These are phyloP conservation scores for Candida dubliniensis DNA, from an alignment of 1,139 yeast species.

Conservation along the genomic window DNA sequence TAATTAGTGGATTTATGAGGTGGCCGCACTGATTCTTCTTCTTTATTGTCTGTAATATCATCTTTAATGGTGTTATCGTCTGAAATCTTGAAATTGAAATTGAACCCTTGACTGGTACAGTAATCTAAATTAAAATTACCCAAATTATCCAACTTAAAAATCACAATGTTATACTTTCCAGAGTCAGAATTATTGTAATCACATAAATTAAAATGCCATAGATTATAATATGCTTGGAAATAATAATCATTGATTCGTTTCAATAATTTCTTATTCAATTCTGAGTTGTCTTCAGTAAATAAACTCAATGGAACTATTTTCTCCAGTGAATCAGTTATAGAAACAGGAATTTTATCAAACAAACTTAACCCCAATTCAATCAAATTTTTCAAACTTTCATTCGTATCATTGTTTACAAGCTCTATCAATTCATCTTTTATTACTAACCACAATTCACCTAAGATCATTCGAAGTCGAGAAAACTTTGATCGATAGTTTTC, in stretches of 20 bases:
- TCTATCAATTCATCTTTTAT: slow-evolving; percentile 53
- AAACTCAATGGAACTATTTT: slow-evolving; percentile 46
- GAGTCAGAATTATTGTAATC: slow-evolving; percentile 35
- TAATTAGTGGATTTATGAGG: slow-evolving; percentile 7
- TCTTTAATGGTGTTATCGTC: slow-evolving; percentile 2
- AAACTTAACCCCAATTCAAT: slow-evolving; percentile 56
- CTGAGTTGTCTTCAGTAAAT: slow-evolving; percentile 18
- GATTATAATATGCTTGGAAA: slow-evolving; percentile 63
- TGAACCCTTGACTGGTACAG: slow-evolving; percentile 36
- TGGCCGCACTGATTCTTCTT: slow-evolving; percentile 8
- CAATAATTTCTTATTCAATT: slow-evolving; percentile 23
- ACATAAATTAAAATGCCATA: slow-evolving; percentile 78
- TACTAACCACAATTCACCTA: slow-evolving; percentile 65
- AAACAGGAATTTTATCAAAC: slow-evolving; percentile 63
- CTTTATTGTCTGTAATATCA: slow-evolving; percentile 7
- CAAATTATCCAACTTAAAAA: slow-evolving; percentile 23
- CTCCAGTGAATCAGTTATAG: slow-evolving; percentile 33
- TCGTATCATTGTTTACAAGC: slow-evolving; percentile 29
- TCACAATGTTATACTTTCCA: slow-evolving; percentile 27
- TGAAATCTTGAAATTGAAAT: slow-evolving; percentile 26
- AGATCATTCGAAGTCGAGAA: slow-evolving; percentile 59
- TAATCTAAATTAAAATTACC: slow-evolving; percentile 32
- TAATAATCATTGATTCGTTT: slow-evolving; percentile 53
- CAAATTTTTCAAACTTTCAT: slow-evolving; percentile 15
- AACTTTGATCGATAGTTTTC: slow-evolving; percentile 64